These are phyloP conservation scores for Apiotrichum brassicae DNA, from an alignment of 1,284 basidiomycete genomes.

Conservation along the genomic window DNA sequence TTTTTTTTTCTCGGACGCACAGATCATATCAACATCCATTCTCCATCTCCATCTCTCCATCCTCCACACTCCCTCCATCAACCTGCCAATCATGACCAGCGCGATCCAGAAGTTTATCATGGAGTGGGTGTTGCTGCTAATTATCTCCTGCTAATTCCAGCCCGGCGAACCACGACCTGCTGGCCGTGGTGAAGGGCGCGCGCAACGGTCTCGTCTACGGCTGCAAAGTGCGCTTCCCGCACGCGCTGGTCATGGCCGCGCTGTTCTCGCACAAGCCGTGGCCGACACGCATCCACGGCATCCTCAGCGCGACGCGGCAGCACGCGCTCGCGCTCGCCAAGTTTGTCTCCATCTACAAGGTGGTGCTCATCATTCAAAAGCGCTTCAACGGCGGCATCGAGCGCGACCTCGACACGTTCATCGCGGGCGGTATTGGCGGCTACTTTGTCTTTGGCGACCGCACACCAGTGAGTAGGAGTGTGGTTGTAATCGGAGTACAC, in stretches of 20 bases:
- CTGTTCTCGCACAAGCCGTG: slow-evolving; percentile 80
- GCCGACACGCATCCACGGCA: slow-evolving; percentile 50
- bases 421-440: slow-evolving; percentile 87
- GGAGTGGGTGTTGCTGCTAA: slow-evolving; percentile 6
- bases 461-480: slow-evolving; percentile 64
- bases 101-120: slow-evolving; percentile 18
- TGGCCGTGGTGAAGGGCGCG: slow-evolving; percentile 89
- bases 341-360: slow-evolving; percentile 92
- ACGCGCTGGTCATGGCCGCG: slow-evolving; percentile 97
- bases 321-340: slow-evolving; percentile 70
- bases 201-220: slow-evolving; percentile 84
- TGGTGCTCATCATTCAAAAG: slow-evolving; percentile 71
- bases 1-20: too few species aligned
- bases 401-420: slow-evolving; percentile 73
- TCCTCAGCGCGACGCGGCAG: slow-evolving; percentile 74
- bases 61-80: too few species aligned
- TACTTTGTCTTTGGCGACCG: slow-evolving; percentile 90
- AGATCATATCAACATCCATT: too few species aligned
- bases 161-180: slow-evolving; percentile 79
- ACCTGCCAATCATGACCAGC: too few species aligned
- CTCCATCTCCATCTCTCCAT: too few species aligned
- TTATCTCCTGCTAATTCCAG: slow-evolving; percentile 15
- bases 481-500: too few species aligned
- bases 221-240: slow-evolving; percentile 91
- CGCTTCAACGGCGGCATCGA: slow-evolving; percentile 74